Evolutionary conservation across 129 eudicot genomes (phyloP).

Genomic region (Dittrichia graveolens): DNA sequence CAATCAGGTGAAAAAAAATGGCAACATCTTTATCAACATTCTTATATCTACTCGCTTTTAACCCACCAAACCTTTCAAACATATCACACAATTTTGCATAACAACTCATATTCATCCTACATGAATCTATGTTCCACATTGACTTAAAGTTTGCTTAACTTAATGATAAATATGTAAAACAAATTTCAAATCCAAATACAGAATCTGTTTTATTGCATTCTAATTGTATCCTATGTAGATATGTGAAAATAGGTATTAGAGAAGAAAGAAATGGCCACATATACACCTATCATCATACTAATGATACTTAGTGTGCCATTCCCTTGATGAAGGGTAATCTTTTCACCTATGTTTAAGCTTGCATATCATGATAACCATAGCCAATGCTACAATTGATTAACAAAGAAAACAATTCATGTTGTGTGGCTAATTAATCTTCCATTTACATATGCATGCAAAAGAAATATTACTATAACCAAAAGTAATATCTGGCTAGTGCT

Average conservation of each 20-base stretch:
- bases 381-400: conserved; percentile 52
- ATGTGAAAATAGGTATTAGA: not conserved
- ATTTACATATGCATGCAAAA: not conserved
- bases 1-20: no score
- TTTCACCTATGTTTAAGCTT: conserved; percentile 55
- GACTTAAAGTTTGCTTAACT: no score
- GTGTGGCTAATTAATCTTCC: not conserved
- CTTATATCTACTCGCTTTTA: no score
- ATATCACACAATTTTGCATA: no score
- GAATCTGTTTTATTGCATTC: not conserved
- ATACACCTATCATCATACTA: conserved; percentile 81
- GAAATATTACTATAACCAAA: not conserved
- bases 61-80: no score
- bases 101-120: no score
- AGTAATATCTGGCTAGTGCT: no score
- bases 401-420: not conserved
- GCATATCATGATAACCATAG: conserved; percentile 78
- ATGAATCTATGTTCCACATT: no score
- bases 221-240: conserved; percentile 7
- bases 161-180: no score
- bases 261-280: conserved; percentile 42
- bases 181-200: not conserved
- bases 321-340: conserved; percentile 58
- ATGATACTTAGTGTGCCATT: conserved; percentile 60
- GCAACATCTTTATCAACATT: no score